Evolutionary conservation across 805 yeast species (phyloP).

Genomic region (Cyberlindnera euphorbiiphila): DNA sequence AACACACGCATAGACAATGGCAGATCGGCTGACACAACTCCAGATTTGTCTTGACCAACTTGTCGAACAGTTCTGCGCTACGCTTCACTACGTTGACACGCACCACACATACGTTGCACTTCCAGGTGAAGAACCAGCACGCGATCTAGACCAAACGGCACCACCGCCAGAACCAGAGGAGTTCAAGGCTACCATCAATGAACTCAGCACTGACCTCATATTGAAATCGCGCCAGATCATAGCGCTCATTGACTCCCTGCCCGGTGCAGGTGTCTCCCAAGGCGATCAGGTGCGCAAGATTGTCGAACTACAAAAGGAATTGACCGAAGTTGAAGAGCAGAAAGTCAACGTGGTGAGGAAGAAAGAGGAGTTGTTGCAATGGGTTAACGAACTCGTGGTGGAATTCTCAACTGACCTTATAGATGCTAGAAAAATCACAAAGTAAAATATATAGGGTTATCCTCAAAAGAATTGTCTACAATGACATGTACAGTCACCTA

Average conservation of each 20-base stretch:
- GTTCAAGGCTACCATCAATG: conserved; percentile 51
- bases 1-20: conserved; percentile 35
- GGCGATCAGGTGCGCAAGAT: conserved; percentile 67
- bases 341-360: conserved; percentile 53
- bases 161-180: conserved; percentile 44
- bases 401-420: conserved; percentile 39
- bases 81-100: conserved; percentile 74
- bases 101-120: conserved; percentile 56
- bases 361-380: conserved; percentile 57
- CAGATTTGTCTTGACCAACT: conserved; percentile 82
- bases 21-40: conserved; percentile 85
- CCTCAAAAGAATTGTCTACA: no score
- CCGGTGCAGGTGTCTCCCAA: conserved; percentile 87
- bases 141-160: conserved; percentile 59
- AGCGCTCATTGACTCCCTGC: conserved; percentile 80
- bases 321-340: conserved; percentile 55
- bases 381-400: conserved; percentile 64
- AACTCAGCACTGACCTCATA: conserved; percentile 79
- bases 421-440: conserved; percentile 27
- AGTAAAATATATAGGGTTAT: no score
- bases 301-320: conserved; percentile 54
- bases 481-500: no score
- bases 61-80: conserved; percentile 75
- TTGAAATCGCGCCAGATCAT: conserved; percentile 83
- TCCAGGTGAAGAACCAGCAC: conserved; percentile 47